A percentile compares a stretch with the other conserved stretches of the same genome.
phyloP scores from a whole-genome alignment of 2,329 filamentous ascomycete species.

The Leptographium radiaticola region DNA sequence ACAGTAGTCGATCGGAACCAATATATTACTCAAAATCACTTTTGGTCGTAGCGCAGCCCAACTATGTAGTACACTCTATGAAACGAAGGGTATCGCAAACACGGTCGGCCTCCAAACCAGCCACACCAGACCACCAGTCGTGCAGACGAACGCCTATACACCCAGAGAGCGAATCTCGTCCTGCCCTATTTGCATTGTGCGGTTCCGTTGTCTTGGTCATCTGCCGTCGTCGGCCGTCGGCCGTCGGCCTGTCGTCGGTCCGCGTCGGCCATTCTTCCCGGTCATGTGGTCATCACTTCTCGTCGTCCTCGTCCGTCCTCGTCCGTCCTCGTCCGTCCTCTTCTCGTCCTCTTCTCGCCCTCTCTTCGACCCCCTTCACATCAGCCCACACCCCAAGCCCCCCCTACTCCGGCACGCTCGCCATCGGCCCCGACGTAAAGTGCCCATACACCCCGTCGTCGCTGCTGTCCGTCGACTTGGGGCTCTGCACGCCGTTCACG shows the following conservation, averaged over 20 bases:
- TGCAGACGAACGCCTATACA: not conserved
- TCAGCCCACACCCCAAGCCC: no score
- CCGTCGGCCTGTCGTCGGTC: not conserved
- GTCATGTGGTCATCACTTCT: not conserved
- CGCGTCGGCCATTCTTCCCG: no score
- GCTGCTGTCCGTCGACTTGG: slow-evolving; percentile 34
- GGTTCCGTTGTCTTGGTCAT: no score
- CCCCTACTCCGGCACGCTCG: slow-evolving; percentile 12
- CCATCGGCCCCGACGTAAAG: slow-evolving; percentile 17
- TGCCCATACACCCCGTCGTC: slow-evolving; percentile 44
- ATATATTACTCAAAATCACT: no score
- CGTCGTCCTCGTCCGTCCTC: not conserved
- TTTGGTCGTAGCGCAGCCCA: slow-evolving; percentile 1
- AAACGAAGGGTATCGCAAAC: not conserved
- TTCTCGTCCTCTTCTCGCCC: no score
- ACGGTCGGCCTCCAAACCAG: not conserved
- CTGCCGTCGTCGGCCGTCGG: no score
- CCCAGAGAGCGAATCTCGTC: not conserved
- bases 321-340: not conserved
- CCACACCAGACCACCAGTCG: not conserved
- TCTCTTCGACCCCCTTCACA: no score
- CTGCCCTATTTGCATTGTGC: no score
- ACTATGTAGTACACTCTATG: slow-evolving; percentile 27
- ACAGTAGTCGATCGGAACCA: no score
- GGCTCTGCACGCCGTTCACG: slow-evolving; percentile 38